Conservation (phyloP, 805 yeast species). For the Saccharomycopsis amapae region DNA sequence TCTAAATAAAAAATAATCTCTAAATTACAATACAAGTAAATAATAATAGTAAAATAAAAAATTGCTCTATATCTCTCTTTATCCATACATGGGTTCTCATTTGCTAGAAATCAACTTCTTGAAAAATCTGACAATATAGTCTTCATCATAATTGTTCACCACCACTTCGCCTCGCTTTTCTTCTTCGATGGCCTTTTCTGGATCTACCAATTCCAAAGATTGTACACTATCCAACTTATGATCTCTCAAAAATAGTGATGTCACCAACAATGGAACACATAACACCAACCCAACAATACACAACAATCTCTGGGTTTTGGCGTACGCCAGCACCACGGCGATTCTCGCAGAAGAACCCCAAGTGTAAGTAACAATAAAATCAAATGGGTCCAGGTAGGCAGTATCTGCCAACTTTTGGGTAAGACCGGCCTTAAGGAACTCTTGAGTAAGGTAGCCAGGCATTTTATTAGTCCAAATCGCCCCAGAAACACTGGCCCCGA, state of each 20-base stretch:
- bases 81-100: too few relatives aligned
- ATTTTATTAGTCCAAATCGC: slow-evolving; percentile 63
- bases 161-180: not conserved
- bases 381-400: slow-evolving; percentile 47
- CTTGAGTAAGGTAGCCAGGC: slow-evolving; percentile 36
- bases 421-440: slow-evolving; percentile 27
- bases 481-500: slow-evolving; percentile 59
- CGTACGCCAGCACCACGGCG: slow-evolving; percentile 48
- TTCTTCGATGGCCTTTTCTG: slow-evolving; percentile 19
- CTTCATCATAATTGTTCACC: not conserved
- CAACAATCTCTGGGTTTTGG: slow-evolving; percentile 47
- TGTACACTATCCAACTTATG: slow-evolving; percentile 32
- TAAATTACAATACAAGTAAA: too few relatives aligned
- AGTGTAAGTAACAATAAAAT: slow-evolving; percentile 38
- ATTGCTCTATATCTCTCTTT: too few relatives aligned
- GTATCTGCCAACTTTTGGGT: slow-evolving; percentile 27
- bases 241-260: slow-evolving; percentile 47
- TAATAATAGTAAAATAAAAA: too few relatives aligned
- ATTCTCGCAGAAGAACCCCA: slow-evolving; percentile 56
- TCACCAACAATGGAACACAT: slow-evolving; percentile 43
- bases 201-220: slow-evolving; percentile 2
- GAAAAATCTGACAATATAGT: not conserved
- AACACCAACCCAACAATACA: slow-evolving; percentile 48
- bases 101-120: too few relatives aligned
- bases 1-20: too few relatives aligned